Conservation (phyloP, 2,329 filamentous ascomycete species). For the Cercospora brassicicola region DNA sequence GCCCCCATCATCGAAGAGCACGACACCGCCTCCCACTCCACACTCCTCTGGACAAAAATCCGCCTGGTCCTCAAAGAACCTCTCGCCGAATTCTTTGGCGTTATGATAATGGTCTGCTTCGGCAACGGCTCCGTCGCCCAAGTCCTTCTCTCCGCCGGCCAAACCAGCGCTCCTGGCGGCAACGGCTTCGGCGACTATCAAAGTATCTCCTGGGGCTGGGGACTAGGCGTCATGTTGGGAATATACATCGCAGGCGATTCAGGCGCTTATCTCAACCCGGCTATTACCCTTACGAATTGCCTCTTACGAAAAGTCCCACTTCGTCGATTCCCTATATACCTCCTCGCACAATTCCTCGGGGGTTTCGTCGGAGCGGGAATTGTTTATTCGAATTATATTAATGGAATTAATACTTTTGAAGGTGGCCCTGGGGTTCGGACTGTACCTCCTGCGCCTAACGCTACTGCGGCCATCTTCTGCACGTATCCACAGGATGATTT, state of each 20-base stretch:
- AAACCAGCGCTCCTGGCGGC: slow-evolving; percentile 44
- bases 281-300: slow-evolving; percentile 69
- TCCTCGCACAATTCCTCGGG: slow-evolving; percentile 65
- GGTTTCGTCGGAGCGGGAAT: slow-evolving; percentile 59
- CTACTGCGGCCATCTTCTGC: slow-evolving; percentile 68
- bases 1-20: slow-evolving; percentile 47
- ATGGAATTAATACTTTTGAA: slow-evolving; percentile 61
- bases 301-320: slow-evolving; percentile 68
- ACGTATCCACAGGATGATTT: slow-evolving; percentile 66
- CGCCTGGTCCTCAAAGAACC: slow-evolving; percentile 43
- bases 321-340: slow-evolving; percentile 68
- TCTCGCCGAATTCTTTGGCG: slow-evolving; percentile 48
- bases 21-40: slow-evolving; percentile 39
- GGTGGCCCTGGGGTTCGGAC: slow-evolving; percentile 61
- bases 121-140: slow-evolving; percentile 49
- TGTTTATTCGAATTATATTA: slow-evolving; percentile 52
- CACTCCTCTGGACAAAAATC: slow-evolving; percentile 43
- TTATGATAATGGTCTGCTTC: slow-evolving; percentile 46
- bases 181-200: slow-evolving; percentile 47
- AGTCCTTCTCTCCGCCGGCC: slow-evolving; percentile 42
- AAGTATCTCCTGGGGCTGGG: slow-evolving; percentile 49
- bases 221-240: slow-evolving; percentile 68
- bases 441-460: slow-evolving; percentile 57
- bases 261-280: slow-evolving; percentile 55
- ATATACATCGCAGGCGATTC: slow-evolving; percentile 39